phyloP scores from a whole-genome alignment of 2,329 filamentous ascomycete species.

The Arachnomyces sp. region DNA sequence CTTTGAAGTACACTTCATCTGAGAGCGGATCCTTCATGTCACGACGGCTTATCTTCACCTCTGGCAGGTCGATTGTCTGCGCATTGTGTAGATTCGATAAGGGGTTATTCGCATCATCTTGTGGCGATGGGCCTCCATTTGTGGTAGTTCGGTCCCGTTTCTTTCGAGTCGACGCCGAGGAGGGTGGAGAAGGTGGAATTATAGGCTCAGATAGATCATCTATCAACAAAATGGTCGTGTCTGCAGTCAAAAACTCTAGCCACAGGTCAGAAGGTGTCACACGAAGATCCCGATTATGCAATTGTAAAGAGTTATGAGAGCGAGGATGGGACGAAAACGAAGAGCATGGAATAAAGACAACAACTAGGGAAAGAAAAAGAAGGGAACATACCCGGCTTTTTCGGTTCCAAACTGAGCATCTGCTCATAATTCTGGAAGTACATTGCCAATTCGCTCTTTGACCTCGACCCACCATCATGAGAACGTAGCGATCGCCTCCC shows the following conservation, averaged over 20 bases:
- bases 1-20: constrained; percentile 48
- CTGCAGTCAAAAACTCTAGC: constrained; percentile 62
- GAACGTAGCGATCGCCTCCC: constrained; percentile 75
- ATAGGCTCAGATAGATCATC: constrained; percentile 45
- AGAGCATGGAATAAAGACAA: constrained; percentile 2
- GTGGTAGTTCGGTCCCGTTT: constrained; percentile 8
- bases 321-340: constrained; percentile 2
- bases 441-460: constrained; percentile 82
- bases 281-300: too few relatives aligned
- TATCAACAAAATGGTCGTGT: constrained; percentile 64
- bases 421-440: constrained; percentile 96
- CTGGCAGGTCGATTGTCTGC: constrained; percentile 37
- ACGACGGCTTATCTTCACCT: constrained; percentile 27
- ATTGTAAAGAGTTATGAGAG: too few relatives aligned
- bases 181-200: constrained; percentile 14
- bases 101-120: constrained; percentile 20
- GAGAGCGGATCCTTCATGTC: constrained; percentile 45
- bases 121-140: constrained; percentile 12
- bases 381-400: constrained; percentile 52
- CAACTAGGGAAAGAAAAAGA: constrained; percentile 4
- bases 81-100: constrained; percentile 30
- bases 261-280: constrained; percentile 7
- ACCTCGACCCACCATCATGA: constrained; percentile 68
- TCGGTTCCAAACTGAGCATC: constrained; percentile 75
- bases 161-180: constrained; percentile 5